These are phyloP conservation scores for Geranium rotundifolium DNA, from an alignment of 345 rosid genomes.

Conservation along the genomic window DNA sequence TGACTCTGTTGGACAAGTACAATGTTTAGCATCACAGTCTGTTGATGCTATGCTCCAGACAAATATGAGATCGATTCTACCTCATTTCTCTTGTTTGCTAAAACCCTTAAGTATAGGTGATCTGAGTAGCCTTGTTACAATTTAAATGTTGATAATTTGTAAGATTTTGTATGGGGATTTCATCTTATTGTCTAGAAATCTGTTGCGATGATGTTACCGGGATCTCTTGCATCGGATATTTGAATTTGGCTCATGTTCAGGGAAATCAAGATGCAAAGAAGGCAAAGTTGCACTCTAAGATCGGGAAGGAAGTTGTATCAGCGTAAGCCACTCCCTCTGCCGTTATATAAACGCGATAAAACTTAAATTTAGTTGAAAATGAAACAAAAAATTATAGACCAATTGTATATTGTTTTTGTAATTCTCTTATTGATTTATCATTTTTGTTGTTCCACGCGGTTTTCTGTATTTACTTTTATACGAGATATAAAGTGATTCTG, in stretches of 20 bases:
- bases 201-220: background rate
- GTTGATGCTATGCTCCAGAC: no score
- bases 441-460: no score
- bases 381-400: background rate
- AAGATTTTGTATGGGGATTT: slow-evolving; percentile 11
- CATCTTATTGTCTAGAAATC: background rate
- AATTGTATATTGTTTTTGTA: background rate
- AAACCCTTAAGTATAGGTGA: no score
- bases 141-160: no score
- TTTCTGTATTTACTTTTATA: background rate
- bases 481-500: background rate
- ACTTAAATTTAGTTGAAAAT: background rate
- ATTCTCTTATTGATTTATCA: no score
- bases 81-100: no score
- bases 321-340: slow-evolving; percentile 47
- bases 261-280: slow-evolving; percentile 85
- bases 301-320: slow-evolving; percentile 87
- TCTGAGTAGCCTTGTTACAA: no score
- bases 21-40: no score
- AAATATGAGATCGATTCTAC: no score
- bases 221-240: slow-evolving; percentile 7
- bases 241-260: slow-evolving; percentile 30
- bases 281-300: slow-evolving; percentile 57
- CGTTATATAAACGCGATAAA: background rate
- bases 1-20: no score